Conservation (phyloP, 2,329 filamentous ascomycete genomes). For the Hypomyces rosellus region DNA sequence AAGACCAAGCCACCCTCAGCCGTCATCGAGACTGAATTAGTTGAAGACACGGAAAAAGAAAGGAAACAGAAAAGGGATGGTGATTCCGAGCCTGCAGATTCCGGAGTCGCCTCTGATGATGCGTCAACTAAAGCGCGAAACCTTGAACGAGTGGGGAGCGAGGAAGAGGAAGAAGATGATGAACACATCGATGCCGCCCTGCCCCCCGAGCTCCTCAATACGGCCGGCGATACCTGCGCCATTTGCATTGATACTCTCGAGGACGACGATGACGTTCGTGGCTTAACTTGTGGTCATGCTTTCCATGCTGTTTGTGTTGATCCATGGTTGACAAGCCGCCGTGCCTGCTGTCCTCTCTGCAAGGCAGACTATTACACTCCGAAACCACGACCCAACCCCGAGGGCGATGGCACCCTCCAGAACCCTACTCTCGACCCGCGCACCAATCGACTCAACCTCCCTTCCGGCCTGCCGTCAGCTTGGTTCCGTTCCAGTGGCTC, state of each 20-base stretch:
- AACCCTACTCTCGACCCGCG: constrained; percentile 27
- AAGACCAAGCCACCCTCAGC: constrained; percentile 16
- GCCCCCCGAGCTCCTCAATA: constrained; percentile 71
- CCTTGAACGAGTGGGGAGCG: constrained; percentile 38
- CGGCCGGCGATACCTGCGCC: constrained; percentile 86
- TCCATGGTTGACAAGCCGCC: constrained; percentile 89
- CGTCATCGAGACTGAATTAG: constrained; percentile 12
- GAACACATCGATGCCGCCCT: constrained; percentile 78
- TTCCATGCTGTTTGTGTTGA: constrained; percentile 96
- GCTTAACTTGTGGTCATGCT: constrained; percentile 91
- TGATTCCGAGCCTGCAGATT: not conserved
- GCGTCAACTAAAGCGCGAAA: constrained; percentile 17
- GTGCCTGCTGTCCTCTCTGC: constrained; percentile 94
- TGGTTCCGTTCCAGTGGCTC: constrained; percentile 26
- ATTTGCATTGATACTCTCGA: constrained; percentile 94
- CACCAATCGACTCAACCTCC: constrained; percentile 43
- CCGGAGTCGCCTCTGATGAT: constrained; percentile 9
- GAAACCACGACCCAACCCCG: constrained; percentile 64
- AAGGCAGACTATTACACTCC: constrained; percentile 97
- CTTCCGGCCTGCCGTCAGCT: constrained; percentile 33
- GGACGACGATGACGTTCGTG: constrained; percentile 91
- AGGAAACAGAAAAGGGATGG: constrained; percentile 12
- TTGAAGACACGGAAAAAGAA: constrained; percentile 15
- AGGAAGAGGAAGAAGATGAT: constrained; percentile 62
- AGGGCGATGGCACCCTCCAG: constrained; percentile 15